These are phyloP conservation scores for Didymella lethalis DNA, from an alignment of 2,329 filamentous ascomycete species.

Conservation along the genomic window DNA sequence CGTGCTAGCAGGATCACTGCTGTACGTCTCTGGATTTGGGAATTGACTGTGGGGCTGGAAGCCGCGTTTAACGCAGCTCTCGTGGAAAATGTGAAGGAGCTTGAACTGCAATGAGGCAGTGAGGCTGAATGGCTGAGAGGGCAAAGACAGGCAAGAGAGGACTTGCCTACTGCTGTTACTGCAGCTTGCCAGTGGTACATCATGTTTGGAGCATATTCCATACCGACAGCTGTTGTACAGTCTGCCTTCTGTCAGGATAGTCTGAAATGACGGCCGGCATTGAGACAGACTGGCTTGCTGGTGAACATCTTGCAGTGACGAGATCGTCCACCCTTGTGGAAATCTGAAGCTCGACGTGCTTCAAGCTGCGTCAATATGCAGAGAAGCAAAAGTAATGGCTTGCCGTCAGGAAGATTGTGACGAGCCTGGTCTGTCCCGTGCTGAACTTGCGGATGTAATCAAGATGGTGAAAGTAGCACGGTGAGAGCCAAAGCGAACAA, in stretches of 20 bases:
- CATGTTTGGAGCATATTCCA: neutral
- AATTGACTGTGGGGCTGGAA: neutral
- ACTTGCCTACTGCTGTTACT: neutral
- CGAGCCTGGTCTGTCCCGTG: neutral
- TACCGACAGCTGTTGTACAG: neutral
- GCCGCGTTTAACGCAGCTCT: neutral
- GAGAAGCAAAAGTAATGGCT: neutral
- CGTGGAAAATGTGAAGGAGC: neutral
- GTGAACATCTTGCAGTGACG: neutral
- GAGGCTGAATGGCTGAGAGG: neutral
- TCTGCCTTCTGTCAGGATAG: neutral
- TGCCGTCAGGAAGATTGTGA: neutral
- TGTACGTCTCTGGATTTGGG: neutral
- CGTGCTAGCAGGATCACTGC: neutral
- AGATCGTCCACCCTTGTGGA: neutral
- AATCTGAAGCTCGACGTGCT: neutral
- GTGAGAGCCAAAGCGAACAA: neutral
- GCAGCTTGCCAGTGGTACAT: neutral
- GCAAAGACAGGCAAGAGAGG: neutral
- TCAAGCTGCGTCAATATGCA: neutral
- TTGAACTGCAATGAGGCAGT: neutral
- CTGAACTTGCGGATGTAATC: neutral
- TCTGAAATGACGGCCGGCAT: neutral
- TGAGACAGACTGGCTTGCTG: neutral
- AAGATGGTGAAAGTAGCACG: neutral